These are phyloP conservation scores for Biscogniauxia mediterranea DNA, from an alignment of 2,329 filamentous ascomycete species.

Conservation along the genomic window DNA sequence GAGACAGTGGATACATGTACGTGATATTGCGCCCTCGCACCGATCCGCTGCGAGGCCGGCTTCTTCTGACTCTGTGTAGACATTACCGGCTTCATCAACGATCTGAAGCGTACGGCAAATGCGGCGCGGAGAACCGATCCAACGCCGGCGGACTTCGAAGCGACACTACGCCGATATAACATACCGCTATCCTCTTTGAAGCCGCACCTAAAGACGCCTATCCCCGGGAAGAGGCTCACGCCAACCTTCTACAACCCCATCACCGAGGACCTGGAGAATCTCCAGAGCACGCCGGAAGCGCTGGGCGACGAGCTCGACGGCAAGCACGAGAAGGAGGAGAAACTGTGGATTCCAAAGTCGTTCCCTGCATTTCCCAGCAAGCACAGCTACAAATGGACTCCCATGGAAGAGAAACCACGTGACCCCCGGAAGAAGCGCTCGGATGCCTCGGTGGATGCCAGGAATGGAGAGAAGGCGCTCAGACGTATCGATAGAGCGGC, in stretches of 20 bases:
- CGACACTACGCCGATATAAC: slow-evolving; percentile 50
- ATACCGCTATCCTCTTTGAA: slow-evolving; percentile 50
- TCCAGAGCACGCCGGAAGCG: slow-evolving; percentile 41
- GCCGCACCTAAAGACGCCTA: slow-evolving; percentile 55
- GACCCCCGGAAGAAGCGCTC: slow-evolving; percentile 59
- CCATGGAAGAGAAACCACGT: slow-evolving; percentile 33
- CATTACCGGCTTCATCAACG: slow-evolving; percentile 46
- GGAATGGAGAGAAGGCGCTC: slow-evolving; percentile 62
- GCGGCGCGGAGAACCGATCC: slow-evolving; percentile 52
- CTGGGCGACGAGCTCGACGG: slow-evolving; percentile 58
- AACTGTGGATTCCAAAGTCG: slow-evolving; percentile 54
- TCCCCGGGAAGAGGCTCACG: slow-evolving; percentile 39
- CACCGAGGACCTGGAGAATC: slow-evolving; percentile 39
- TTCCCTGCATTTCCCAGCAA: slow-evolving; percentile 64
- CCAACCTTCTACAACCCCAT: slow-evolving; percentile 40
- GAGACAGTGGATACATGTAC: slow-evolving; percentile 56
- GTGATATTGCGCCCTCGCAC: slow-evolving; percentile 23
- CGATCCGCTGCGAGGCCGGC: not conserved
- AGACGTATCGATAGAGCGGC: slow-evolving; percentile 58
- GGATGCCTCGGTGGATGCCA: slow-evolving; percentile 57
- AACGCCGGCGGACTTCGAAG: slow-evolving; percentile 57
- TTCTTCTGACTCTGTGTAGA: slow-evolving; percentile 41
- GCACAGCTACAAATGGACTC: slow-evolving; percentile 62
- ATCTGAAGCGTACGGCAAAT: slow-evolving; percentile 46
- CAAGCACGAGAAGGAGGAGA: slow-evolving; percentile 52